Conservation (phyloP, 1,284 basidiomycete species). For the Agaricales sp. region DNA sequence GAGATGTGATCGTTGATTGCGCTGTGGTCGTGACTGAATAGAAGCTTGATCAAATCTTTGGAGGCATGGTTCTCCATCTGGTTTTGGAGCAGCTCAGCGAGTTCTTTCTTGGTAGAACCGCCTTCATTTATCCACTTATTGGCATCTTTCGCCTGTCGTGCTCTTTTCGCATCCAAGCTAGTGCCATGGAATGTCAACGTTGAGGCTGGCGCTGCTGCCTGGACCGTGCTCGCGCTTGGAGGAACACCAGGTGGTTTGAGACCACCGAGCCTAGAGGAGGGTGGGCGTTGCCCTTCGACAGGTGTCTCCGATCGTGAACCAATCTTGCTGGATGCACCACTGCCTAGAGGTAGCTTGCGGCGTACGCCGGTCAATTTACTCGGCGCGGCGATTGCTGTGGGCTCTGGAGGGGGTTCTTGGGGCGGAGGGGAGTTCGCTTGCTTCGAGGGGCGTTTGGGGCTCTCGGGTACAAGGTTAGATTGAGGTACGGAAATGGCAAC, state of each 20-base stretch:
- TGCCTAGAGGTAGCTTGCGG: slow-evolving; percentile 60
- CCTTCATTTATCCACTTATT: slow-evolving; percentile 78
- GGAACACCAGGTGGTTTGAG: slow-evolving; percentile 39
- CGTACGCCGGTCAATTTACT: slow-evolving; percentile 54
- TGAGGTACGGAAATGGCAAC: slow-evolving; percentile 17
- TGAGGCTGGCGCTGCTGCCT: slow-evolving; percentile 22
- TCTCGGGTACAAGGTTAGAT: slow-evolving; percentile 13
- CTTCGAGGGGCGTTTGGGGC: slow-evolving; percentile 16
- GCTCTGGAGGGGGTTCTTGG: slow-evolving; percentile 23
- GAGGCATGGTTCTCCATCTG: slow-evolving; percentile 88
- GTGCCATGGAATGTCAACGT: slow-evolving; percentile 56
- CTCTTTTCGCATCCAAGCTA: slow-evolving; percentile 65
- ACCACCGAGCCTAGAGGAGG: slow-evolving; percentile 33
- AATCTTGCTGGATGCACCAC: slow-evolving; percentile 28
- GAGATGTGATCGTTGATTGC: slow-evolving; percentile 89
- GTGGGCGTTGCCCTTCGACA: slow-evolving; percentile 34
- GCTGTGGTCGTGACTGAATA: slow-evolving; percentile 96
- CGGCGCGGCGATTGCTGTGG: slow-evolving; percentile 21
- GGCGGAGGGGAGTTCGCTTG: slow-evolving; percentile 22
- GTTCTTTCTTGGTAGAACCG: slow-evolving; percentile 75
- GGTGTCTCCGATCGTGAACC: slow-evolving; percentile 51
- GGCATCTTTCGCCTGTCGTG: slow-evolving; percentile 72
- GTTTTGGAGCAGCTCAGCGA: slow-evolving; percentile 77
- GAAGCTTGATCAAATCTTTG: slow-evolving; percentile 63
- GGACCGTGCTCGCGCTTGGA: slow-evolving; percentile 20